phyloP scores from a whole-genome alignment of 805 yeast species.

The Tetrapisispora pingtungensis region DNA sequence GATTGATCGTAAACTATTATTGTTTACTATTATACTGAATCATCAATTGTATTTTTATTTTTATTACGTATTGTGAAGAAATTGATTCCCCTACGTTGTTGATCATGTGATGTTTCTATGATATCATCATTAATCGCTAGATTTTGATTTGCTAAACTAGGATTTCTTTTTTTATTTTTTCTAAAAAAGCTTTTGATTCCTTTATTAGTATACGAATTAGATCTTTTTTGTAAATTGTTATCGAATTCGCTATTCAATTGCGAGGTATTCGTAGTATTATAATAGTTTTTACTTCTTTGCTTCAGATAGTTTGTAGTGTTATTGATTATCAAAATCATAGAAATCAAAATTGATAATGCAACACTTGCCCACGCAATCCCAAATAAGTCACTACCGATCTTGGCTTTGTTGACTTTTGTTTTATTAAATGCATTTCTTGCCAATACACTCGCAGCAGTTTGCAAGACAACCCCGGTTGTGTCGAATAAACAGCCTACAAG shows the following conservation, averaged over 20 bases:
- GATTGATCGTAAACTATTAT: too few species aligned
- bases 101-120: slow-evolving; percentile 12
- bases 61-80: slow-evolving; percentile 62
- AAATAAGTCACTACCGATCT: slow-evolving; percentile 46
- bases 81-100: slow-evolving; percentile 46
- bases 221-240: background rate
- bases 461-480: slow-evolving; percentile 55
- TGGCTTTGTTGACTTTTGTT: slow-evolving; percentile 32
- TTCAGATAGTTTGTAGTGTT: too few species aligned
- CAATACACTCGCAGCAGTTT: slow-evolving; percentile 70
- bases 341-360: slow-evolving; percentile 26
- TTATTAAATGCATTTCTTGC: slow-evolving; percentile 59
- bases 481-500: slow-evolving; percentile 43
- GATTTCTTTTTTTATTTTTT: background rate
- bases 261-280: too few species aligned
- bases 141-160: background rate
- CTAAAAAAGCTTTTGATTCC: background rate
- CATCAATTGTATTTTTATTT: slow-evolving; percentile 26
- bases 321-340: background rate
- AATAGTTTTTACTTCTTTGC: too few species aligned
- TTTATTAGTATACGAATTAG: background rate
- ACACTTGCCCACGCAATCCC: slow-evolving; percentile 68
- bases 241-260: too few species aligned
- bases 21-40: slow-evolving; percentile 2
- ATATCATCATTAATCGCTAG: background rate